These are phyloP conservation scores for Xylariaceae sp. DNA, from an alignment of 2,329 filamentous ascomycete genomes.

Conservation along the genomic window DNA sequence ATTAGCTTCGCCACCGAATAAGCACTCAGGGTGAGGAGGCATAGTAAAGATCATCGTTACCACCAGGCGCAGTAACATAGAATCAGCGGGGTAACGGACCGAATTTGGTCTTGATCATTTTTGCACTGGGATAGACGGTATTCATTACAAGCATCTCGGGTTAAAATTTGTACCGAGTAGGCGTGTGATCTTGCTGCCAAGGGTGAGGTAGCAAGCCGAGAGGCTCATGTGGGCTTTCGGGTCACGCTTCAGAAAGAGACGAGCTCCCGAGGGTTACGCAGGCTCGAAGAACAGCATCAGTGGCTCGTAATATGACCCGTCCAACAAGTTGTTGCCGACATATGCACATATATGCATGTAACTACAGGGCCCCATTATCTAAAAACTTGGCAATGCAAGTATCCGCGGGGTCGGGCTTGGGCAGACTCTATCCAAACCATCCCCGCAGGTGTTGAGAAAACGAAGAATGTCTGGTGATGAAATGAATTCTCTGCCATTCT, in stretches of 20 bases:
- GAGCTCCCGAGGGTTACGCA: slow-evolving; percentile 1
- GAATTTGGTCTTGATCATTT: neutral
- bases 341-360: too few species aligned
- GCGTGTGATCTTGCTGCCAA: slow-evolving; percentile 17
- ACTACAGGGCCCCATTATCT: slow-evolving; percentile 9
- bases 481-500: too few species aligned
- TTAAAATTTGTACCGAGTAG: slow-evolving; percentile 5
- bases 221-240: slow-evolving; percentile 20
- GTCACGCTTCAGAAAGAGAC: slow-evolving; percentile 5
- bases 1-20: neutral
- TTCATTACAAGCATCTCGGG: slow-evolving; percentile 3
- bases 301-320: slow-evolving; percentile 6
- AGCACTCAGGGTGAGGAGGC: neutral
- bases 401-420: slow-evolving; percentile 14
- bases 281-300: neutral
- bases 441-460: too few species aligned
- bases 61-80: neutral
- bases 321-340: neutral
- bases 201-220: slow-evolving; percentile 3
- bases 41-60: neutral
- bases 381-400: neutral
- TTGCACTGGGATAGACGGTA: neutral
- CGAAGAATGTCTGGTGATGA: too few species aligned
- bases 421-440: too few species aligned
- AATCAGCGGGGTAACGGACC: slow-evolving; percentile 1